Evolutionary conservation across 2,329 filamentous ascomycete genomes (phyloP).

Genomic region (Colletotrichum horii): DNA sequence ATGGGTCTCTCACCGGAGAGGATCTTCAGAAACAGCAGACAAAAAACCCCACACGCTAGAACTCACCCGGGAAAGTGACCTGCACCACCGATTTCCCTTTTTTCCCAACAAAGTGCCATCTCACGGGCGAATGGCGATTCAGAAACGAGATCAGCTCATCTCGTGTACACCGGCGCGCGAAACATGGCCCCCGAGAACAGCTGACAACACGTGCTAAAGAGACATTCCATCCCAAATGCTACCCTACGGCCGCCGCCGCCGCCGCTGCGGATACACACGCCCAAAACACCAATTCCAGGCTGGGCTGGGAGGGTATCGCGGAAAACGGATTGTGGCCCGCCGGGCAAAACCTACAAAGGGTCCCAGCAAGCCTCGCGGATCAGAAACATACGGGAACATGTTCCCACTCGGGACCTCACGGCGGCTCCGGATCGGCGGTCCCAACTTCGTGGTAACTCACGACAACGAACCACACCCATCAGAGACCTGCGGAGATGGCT

Average conservation of each 20-base stretch:
- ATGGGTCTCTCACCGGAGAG: neutral
- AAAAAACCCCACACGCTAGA: conserved; percentile 2
- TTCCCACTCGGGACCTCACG: neutral
- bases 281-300: neutral
- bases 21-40: conserved; percentile 7
- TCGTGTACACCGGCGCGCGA: neutral
- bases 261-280: neutral
- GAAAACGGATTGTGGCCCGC: neutral
- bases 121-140: neutral
- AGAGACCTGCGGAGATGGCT: neutral
- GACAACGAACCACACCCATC: neutral
- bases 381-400: neutral
- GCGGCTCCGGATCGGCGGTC: conserved; percentile 18
- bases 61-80: neutral
- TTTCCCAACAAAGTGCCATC: neutral
- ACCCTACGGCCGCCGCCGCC: neutral
- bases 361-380: neutral
- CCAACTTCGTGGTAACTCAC: conserved; percentile 10
- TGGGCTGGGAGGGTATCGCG: neutral
- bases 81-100: neutral
- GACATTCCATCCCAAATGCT: neutral
- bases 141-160: neutral
- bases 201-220: neutral
- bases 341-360: neutral
- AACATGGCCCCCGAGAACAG: neutral